These are phyloP conservation scores for Stereocaulon alpinum DNA, from an alignment of 495 filamentous ascomycete genomes.

Conservation along the genomic window DNA sequence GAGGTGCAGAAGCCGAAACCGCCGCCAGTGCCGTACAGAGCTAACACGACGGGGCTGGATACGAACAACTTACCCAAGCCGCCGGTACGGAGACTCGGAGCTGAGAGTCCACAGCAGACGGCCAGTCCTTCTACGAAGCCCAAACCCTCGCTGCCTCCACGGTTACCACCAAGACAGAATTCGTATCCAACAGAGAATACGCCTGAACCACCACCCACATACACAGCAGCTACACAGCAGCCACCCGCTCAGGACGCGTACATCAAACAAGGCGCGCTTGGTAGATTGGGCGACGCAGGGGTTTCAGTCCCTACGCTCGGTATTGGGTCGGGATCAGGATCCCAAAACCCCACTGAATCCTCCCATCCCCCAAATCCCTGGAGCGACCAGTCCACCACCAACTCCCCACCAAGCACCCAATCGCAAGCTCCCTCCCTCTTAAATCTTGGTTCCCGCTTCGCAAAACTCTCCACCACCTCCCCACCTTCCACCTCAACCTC, in stretches of 20 bases:
- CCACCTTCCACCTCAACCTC: slow-evolving; percentile 21
- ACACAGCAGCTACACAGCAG: slow-evolving; percentile 29
- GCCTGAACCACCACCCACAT: slow-evolving; percentile 44
- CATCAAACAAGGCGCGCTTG: slow-evolving; percentile 59
- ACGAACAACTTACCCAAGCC: slow-evolving; percentile 62
- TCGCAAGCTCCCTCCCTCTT: slow-evolving; percentile 7
- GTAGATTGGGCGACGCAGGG: slow-evolving; percentile 62
- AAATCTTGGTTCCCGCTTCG: slow-evolving; percentile 60
- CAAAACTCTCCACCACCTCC: slow-evolving; percentile 39
- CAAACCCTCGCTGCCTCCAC: slow-evolving; percentile 55
- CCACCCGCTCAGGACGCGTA: slow-evolving; percentile 28
- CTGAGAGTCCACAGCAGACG: slow-evolving; percentile 29
- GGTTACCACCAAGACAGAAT: slow-evolving; percentile 60
- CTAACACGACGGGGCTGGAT: slow-evolving; percentile 60
- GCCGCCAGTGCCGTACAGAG: slow-evolving; percentile 57
- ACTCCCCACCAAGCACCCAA: slow-evolving; percentile 16
- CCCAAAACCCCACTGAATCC: neutral
- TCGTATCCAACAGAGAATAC: slow-evolving; percentile 34
- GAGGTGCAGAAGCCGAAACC: slow-evolving; percentile 35
- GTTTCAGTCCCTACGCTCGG: slow-evolving; percentile 74
- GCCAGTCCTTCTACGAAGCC: slow-evolving; percentile 29
- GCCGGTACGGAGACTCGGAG: slow-evolving; percentile 47
- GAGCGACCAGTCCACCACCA: slow-evolving; percentile 9
- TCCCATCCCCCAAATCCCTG: slow-evolving; percentile 13
- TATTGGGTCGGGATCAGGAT: slow-evolving; percentile 39